phyloP scores from a whole-genome alignment of 208 protist species.

The Tritrichomonas foetus region DNA sequence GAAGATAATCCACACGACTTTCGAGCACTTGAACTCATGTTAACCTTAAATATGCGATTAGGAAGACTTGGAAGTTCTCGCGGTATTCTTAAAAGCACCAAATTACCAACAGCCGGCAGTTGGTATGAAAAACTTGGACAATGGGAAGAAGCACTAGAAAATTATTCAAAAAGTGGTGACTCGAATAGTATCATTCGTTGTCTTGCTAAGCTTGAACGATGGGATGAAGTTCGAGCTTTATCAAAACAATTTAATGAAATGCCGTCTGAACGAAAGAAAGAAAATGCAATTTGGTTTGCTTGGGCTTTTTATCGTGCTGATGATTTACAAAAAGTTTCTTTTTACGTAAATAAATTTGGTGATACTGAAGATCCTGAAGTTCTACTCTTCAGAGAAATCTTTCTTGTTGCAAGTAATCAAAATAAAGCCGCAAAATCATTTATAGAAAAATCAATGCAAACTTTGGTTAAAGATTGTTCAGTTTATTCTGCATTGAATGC shows the following conservation, averaged over 20 bases:
- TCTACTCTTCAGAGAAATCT: neutral
- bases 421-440: neutral
- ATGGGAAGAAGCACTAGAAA: neutral
- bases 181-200: neutral
- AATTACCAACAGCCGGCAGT: neutral
- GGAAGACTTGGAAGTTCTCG: neutral
- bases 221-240: neutral
- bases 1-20: neutral
- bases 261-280: neutral
- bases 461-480: neutral
- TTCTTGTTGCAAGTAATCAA: neutral
- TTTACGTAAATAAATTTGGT: neutral
- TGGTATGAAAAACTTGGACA: slow-evolving; percentile 17
- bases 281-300: neutral
- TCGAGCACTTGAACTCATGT: neutral
- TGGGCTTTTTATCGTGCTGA: neutral
- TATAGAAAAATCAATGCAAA: neutral
- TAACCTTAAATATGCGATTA: neutral
- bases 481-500: neutral
- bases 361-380: neutral
- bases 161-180: neutral
- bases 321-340: neutral
- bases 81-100: neutral
- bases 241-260: neutral
- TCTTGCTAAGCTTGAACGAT: neutral